phyloP scores from a whole-genome alignment of 148 eudicot genomes.

The Rhododendron simsii region DNA sequence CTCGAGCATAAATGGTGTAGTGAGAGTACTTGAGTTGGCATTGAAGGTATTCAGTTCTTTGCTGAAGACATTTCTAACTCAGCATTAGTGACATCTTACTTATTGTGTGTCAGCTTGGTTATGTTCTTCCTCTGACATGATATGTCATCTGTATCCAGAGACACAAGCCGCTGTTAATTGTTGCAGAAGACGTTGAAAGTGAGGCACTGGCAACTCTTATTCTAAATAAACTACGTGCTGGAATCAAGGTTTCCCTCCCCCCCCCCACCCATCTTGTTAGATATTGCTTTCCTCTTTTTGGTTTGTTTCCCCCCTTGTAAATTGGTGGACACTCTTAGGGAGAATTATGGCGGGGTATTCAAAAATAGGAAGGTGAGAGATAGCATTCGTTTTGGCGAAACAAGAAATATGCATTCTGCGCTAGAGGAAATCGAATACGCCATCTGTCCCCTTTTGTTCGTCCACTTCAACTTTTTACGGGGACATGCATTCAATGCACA shows the following conservation, averaged over 20 bases:
- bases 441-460: background rate
- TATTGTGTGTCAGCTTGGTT: background rate
- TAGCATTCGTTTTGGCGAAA: background rate
- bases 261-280: background rate
- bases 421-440: background rate
- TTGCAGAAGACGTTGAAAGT: constrained; percentile 71
- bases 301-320: background rate
- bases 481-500: background rate
- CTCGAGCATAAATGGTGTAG: constrained; percentile 51
- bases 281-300: background rate
- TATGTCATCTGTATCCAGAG: constrained; percentile 35
- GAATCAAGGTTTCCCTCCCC: constrained; percentile 56
- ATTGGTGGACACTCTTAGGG: background rate
- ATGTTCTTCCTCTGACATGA: background rate
- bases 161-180: constrained; percentile 61
- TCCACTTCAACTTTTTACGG: background rate
- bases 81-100: background rate
- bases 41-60: constrained; percentile 56
- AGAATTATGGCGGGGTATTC: background rate
- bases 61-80: background rate
- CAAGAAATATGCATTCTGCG: background rate
- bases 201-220: constrained; percentile 76
- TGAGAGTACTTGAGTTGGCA: constrained; percentile 77
- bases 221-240: constrained; percentile 89
- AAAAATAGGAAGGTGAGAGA: background rate